Conservation (phyloP, 2,329 filamentous ascomycete genomes). For the Aspergillus caelatus region DNA sequence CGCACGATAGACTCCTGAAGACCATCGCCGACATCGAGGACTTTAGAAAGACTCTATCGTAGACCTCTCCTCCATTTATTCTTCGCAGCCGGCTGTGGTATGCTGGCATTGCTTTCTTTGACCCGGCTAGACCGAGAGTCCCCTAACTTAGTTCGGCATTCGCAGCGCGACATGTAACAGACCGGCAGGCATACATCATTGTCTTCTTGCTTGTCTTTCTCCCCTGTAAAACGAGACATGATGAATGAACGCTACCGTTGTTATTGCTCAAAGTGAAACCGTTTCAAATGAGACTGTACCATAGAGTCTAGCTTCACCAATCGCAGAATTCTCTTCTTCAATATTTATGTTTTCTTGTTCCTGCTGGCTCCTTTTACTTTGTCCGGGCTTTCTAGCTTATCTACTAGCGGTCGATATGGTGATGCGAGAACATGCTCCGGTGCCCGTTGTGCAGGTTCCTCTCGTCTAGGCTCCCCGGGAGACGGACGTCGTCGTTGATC, state of each 20-base stretch:
- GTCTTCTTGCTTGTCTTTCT: conserved; percentile 1
- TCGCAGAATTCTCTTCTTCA: not conserved
- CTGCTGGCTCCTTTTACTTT: conserved; percentile 35
- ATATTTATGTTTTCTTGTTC: conserved; percentile 34
- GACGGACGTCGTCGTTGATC: conserved; percentile 72
- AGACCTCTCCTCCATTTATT: not conserved
- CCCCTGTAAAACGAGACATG: not conserved
- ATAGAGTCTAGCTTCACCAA: conserved; percentile 10
- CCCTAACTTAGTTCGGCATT: not conserved
- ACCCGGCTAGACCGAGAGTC: not conserved
- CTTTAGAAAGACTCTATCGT: not conserved
- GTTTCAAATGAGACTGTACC: not conserved
- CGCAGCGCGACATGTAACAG: not conserved
- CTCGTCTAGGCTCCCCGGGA: conserved; percentile 43
- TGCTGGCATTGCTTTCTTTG: not conserved
- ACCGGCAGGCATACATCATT: not conserved
- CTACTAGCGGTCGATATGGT: conserved; percentile 62
- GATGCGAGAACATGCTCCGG: conserved; percentile 58
- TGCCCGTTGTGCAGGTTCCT: conserved; percentile 38
- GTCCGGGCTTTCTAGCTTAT: conserved; percentile 48
- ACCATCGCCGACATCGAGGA: conserved; percentile 6
- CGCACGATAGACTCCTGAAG: conserved; percentile 22
- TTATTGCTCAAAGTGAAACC: not conserved
- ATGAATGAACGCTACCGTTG: conserved; percentile 10
- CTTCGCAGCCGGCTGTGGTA: not conserved